Conservation (phyloP, 768 basidiomycete genomes). For the Hericium erinaceus region DNA sequence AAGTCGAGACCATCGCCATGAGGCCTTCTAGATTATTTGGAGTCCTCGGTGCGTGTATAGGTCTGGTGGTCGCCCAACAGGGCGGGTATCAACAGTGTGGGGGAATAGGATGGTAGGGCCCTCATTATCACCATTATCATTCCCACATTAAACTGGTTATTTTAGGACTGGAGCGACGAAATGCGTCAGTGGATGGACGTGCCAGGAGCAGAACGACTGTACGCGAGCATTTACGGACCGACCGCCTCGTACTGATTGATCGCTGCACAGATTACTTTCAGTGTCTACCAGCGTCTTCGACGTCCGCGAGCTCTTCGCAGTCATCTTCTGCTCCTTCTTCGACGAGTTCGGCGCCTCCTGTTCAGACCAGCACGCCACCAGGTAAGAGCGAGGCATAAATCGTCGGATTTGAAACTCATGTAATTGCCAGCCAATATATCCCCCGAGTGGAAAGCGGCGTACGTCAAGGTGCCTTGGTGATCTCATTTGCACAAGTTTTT, state of each 20-base stretch:
- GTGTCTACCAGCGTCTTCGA: conserved; percentile 32
- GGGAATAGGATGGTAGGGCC: conserved; percentile 37
- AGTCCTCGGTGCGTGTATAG: conserved; percentile 17
- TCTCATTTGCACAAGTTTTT: not conserved
- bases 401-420: no score
- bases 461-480: conserved; percentile 32
- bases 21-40: not conserved
- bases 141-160: not conserved
- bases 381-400: not conserved
- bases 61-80: conserved; percentile 28
- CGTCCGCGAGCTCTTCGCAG: conserved; percentile 8
- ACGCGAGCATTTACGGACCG: conserved; percentile 7
- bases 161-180: conserved; percentile 39
- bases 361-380: not conserved
- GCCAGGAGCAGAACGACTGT: conserved; percentile 38
- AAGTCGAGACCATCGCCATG: not conserved
- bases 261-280: conserved; percentile 36
- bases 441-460: conserved; percentile 45
- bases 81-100: conserved; percentile 39
- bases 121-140: not conserved
- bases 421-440: conserved; percentile 20
- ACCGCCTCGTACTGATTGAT: not conserved
- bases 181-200: conserved; percentile 36
- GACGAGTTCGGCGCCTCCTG: conserved; percentile 12
- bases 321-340: conserved; percentile 16